Conservation (phyloP, 805 yeast genomes). For the Pichia exigua region DNA sequence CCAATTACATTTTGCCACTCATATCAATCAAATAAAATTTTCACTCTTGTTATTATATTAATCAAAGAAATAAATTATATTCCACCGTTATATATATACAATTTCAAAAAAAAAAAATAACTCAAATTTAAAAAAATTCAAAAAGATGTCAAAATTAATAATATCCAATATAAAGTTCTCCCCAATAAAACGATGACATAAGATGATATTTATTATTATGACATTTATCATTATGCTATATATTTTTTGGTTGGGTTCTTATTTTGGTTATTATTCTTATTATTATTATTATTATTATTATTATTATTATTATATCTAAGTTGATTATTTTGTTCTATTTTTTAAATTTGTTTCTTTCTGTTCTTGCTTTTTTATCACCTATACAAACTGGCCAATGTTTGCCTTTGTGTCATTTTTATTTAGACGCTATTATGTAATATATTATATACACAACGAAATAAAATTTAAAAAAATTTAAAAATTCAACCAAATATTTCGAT, state of each 20-base stretch:
- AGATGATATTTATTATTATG: background rate
- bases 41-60: background rate
- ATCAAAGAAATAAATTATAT: background rate
- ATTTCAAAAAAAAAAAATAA: background rate
- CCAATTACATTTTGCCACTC: background rate
- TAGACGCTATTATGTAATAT: background rate
- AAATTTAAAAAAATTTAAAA: background rate
- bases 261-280: too few species aligned
- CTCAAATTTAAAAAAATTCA: background rate
- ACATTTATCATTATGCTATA: background rate
- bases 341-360: background rate
- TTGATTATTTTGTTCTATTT: background rate
- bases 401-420: background rate
- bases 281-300: background rate
- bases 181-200: background rate
- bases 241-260: background rate
- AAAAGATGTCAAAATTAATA: background rate
- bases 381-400: background rate
- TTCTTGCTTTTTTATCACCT: background rate
- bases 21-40: background rate
- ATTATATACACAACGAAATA: background rate
- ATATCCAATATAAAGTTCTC: background rate
- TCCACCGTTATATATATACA: background rate
- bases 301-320: background rate
- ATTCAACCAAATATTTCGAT: too few species aligned